Evolutionary conservation across 495 filamentous ascomycete genomes (phyloP), one percentile per base, ranked within the genome.

Genomic region (Pseudoneurospora amorphoporcata): DNA sequence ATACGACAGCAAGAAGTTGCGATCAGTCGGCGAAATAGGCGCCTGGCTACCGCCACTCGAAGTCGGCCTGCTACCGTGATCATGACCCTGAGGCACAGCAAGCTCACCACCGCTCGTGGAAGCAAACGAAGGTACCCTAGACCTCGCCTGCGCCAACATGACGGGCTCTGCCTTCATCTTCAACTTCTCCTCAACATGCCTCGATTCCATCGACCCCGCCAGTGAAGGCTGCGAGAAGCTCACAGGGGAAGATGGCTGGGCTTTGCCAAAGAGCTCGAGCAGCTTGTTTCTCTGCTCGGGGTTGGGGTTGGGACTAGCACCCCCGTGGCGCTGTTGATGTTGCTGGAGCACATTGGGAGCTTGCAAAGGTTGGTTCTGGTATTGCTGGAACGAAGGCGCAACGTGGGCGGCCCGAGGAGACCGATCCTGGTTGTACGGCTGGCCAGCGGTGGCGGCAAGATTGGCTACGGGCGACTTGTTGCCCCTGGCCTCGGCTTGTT

Each of bases 1-100:
- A 80, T 93, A 96, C 9, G 89, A 90, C 69, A 95, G 82, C 75
- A 96, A 82, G 75, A 96, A 96, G n/a, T 86, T 87, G 76, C 90
- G 90, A 75, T 96, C 89, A 9, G 86, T 88, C 2, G 89, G 87
- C 3, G 89, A 91, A n/a, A 90, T 87, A 32, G 90, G 83, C 42
- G 84, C 82, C 61, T 83, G 82, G 42, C 81, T 84, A 17, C 84
- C 84, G 42, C 82, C 81, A 37, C 86, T 79, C 39, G 85, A 83
- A 0, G 71, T 71, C 23, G 77, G 70, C 29, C 76, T 76, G 16
- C 78, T 74, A 61, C 71, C 81, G 69, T 75, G 76, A 42, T 72
- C 77, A 61, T 73, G 58, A 32, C 29, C 29, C 29, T 65, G 53
- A 65, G 53, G 53, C 16, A 65, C 53, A 65, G 53, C 53, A 35